Conservation (phyloP, 331 rosid genomes). For the Acacia pycnantha region DNA sequence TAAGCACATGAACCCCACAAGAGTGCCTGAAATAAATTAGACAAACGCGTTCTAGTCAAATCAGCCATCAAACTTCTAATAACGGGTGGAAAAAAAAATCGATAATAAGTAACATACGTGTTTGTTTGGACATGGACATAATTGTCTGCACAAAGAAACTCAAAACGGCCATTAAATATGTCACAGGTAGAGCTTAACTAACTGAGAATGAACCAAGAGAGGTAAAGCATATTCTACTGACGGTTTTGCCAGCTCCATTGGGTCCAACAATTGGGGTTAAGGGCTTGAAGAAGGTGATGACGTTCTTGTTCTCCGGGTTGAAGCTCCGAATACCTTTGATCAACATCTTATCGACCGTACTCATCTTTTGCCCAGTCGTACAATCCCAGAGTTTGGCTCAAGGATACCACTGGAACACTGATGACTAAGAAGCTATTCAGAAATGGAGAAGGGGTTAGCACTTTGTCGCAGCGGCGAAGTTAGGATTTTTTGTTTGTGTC, state of each 20-base stretch:
- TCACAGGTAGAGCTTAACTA: background rate
- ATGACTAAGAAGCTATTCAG: too few species aligned
- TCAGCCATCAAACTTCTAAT: too few species aligned
- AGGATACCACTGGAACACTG: too few species aligned
- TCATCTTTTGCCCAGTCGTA: conserved; percentile 51
- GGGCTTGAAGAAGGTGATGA: conserved; percentile 94
- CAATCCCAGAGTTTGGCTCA: background rate
- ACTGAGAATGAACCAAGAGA: background rate
- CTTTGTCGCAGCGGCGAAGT: too few species aligned
- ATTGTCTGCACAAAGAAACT: conserved; percentile 55
- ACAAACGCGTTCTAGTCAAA: too few species aligned
- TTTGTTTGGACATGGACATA: too few species aligned
- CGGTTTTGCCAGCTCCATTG: conserved; percentile 96
- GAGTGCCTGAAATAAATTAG: too few species aligned
- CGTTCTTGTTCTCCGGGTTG: conserved; percentile 94
- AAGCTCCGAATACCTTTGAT: conserved; percentile 98
- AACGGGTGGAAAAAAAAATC: too few species aligned
- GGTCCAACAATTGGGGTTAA: conserved; percentile 96
- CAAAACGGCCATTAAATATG: background rate
- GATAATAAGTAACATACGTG: too few species aligned
- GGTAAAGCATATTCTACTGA: conserved; percentile 33
- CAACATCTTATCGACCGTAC: conserved; percentile 97
- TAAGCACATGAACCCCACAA: too few species aligned
- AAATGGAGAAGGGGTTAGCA: too few species aligned
- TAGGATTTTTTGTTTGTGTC: too few species aligned